phyloP scores from a whole-genome alignment of 2,329 filamentous ascomycete genomes.

The Cladosporium sp. region DNA sequence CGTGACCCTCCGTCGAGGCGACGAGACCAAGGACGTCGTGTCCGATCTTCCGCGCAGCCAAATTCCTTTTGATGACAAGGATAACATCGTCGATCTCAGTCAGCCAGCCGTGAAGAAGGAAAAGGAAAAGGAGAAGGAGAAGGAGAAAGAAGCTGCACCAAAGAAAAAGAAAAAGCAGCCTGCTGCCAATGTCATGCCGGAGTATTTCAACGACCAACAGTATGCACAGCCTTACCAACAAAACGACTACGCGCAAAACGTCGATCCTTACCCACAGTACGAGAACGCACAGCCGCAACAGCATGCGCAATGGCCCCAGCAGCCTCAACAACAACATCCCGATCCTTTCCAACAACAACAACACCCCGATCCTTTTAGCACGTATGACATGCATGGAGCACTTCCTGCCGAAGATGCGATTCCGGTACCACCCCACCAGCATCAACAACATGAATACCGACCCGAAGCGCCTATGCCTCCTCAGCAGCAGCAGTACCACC shows the following conservation, averaged over 20 bases:
- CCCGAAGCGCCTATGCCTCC: background rate
- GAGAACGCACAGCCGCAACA: background rate
- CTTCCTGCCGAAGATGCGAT: background rate
- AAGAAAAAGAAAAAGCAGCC: constrained; percentile 1
- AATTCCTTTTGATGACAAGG: background rate
- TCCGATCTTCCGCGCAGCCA: background rate
- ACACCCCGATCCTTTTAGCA: background rate
- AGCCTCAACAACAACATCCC: background rate
- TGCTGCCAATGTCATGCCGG: background rate
- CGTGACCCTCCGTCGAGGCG: constrained; percentile 8
- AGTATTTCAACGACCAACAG: background rate
- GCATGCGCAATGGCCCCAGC: background rate
- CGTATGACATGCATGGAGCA: background rate
- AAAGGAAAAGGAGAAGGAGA: background rate
- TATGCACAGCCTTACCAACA: background rate
- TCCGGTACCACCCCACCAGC: background rate
- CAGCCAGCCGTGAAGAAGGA: constrained; percentile 12
- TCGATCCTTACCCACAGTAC: background rate
- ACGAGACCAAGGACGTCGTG: constrained; percentile 1
- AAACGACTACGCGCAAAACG: background rate
- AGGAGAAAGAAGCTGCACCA: background rate
- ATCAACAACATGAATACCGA: background rate
- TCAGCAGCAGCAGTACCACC: background rate
- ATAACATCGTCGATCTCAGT: constrained; percentile 11
- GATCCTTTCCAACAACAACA: background rate